A percentile compares a stretch with the other conserved stretches of the same genome.
Conservation (phyloP, 2,329 filamentous ascomycete genomes). For the Ceratocystis colombiana region DNA sequence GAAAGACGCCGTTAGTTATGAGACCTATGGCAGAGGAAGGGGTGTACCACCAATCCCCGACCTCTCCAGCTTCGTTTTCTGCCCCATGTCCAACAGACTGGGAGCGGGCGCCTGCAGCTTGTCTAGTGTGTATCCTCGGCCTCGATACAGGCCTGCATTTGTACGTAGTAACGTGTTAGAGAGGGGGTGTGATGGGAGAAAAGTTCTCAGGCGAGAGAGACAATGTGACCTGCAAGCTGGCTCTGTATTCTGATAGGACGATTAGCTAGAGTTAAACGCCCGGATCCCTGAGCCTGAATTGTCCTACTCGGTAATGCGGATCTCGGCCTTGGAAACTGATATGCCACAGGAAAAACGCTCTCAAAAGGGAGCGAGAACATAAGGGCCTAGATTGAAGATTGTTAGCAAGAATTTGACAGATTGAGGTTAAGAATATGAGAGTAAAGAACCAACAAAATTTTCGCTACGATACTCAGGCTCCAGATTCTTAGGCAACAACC, state of each 20-base stretch:
- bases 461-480: background rate
- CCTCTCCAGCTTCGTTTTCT: background rate
- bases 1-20: slow-evolving; percentile 9
- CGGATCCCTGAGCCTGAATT: slow-evolving; percentile 3
- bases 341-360: background rate
- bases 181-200: background rate
- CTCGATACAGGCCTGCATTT: slow-evolving; percentile 7
- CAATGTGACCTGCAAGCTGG: slow-evolving; percentile 13
- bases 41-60: slow-evolving; percentile 5
- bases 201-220: background rate
- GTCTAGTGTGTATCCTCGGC: slow-evolving; percentile 1
- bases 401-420: background rate
- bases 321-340: background rate
- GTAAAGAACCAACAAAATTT: too few species aligned
- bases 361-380: background rate
- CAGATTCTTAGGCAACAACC: background rate
- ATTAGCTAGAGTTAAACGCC: slow-evolving; percentile 16
- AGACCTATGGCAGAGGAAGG: background rate
- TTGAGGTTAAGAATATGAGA: too few species aligned
- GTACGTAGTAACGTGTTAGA: background rate
- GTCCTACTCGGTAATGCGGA: slow-evolving; percentile 10
- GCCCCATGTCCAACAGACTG: background rate
- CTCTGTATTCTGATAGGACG: slow-evolving; percentile 11
- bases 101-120: slow-evolving; percentile 6
- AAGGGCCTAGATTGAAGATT: background rate